Evolutionary conservation across 495 filamentous ascomycete species (phyloP).

Genomic region (Hypoxylon rickii): DNA sequence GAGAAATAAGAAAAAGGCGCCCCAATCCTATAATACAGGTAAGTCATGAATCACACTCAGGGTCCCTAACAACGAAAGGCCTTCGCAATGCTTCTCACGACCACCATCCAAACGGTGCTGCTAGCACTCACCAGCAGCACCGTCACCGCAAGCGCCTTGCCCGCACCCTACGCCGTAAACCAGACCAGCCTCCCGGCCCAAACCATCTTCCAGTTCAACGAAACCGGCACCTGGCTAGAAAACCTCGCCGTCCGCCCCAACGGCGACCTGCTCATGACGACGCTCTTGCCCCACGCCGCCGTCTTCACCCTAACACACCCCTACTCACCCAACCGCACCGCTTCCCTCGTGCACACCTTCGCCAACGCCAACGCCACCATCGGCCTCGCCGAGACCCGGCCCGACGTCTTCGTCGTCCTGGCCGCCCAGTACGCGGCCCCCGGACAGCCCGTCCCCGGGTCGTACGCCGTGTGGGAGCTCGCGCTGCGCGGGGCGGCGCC

Average conservation of each 20-base stretch:
- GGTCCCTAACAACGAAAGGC: no score
- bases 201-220: conserved; percentile 27
- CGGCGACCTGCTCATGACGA: conserved; percentile 50
- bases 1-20: conserved; percentile 2
- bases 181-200: conserved; percentile 7
- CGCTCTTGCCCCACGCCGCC: conserved; percentile 37
- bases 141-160: neutral
- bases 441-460: conserved; percentile 37
- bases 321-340: conserved; percentile 18
- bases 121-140: conserved; percentile 11
- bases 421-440: conserved; percentile 37
- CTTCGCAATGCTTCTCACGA: no score
- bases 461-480: conserved; percentile 41
- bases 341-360: conserved; percentile 47
- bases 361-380: conserved; percentile 38
- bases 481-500: conserved; percentile 22
- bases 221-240: conserved; percentile 42
- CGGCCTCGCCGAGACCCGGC: conserved; percentile 45
- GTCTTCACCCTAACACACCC: conserved; percentile 39
- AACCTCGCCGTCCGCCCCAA: conserved; percentile 53
- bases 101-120: conserved; percentile 2
- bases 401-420: conserved; percentile 48
- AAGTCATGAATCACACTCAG: neutral
- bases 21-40: neutral
- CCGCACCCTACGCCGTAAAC: no score